Evolutionary conservation across 2,329 filamentous ascomycete species (phyloP).

Genomic region (Canariomyces notabilis): DNA sequence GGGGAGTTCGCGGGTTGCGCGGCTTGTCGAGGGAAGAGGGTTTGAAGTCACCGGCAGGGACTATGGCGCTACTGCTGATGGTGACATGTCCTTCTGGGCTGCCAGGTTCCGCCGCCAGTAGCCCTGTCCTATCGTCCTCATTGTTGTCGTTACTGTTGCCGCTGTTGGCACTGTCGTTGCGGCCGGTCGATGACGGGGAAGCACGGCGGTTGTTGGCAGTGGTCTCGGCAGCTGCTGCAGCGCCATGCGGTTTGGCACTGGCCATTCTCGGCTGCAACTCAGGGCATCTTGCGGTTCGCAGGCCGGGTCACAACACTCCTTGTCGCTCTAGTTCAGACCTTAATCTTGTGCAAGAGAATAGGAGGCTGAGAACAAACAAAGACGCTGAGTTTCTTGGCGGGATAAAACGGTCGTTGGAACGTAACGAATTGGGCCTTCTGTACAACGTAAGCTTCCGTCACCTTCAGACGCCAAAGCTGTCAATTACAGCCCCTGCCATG

Average conservation of each 20-base stretch:
- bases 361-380: slow-evolving; percentile 3
- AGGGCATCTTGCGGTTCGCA: slow-evolving; percentile 25
- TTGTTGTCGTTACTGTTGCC: background rate
- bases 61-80: slow-evolving; percentile 11
- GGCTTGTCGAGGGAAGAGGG: background rate
- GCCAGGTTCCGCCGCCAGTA: slow-evolving; percentile 21
- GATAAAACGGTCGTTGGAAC: too few species aligned
- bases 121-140: slow-evolving; percentile 24
- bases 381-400: too few species aligned
- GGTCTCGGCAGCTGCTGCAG: slow-evolving; percentile 12
- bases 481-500: too few species aligned
- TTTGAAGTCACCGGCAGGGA: slow-evolving; percentile 8
- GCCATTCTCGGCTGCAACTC: slow-evolving; percentile 25
- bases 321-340: background rate
- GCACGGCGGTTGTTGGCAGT: slow-evolving; percentile 7
- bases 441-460: too few species aligned
- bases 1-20: slow-evolving; percentile 40
- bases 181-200: background rate
- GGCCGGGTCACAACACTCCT: background rate
- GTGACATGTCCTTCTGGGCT: slow-evolving; percentile 9
- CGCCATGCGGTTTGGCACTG: slow-evolving; percentile 28
- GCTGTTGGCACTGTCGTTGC: background rate
- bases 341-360: background rate
- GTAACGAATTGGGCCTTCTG: too few species aligned
- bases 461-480: too few species aligned